Evolutionary conservation across 2,329 filamentous ascomycete genomes (phyloP), one percentile per base, ranked within the genome.

Genomic region (Sclerotinia borealis): DNA sequence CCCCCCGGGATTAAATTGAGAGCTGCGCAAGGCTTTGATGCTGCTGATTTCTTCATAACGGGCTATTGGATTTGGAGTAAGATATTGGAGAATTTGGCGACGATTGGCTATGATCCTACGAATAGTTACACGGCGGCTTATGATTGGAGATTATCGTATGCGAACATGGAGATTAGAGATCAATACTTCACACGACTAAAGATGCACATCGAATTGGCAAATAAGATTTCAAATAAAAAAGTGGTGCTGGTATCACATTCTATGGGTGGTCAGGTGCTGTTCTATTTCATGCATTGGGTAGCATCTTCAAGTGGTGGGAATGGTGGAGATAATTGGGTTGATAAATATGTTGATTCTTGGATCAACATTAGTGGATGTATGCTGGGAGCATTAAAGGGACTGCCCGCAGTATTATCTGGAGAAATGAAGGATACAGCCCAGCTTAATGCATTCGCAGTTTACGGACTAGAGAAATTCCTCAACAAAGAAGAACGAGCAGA

Each of bases 351-450:
- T 59, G 95, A 96, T 68, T 90, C 91, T 3, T 99, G 96, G 93
- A 96, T 99, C 79, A 99, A 99, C 75, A 92, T 99, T 71, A 95
- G 90, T 69, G 95, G 95, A 7, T 99, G 93, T 76, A 97, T 99
- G 93, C 86, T 99, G 7, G 95, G 95, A 17, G 92, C 95, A 2
- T 81, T 92, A 64, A 99, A 99, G 78, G 93, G 90, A 64, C 79
- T 98, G 41, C 91, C 95, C 0, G 93, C 95, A 0, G 85, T 98
- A 0, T 80, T 99, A 1, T 97, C 93, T 0, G 95, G 95, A 36
- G 95, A 99, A 76, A 99, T 99, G 95, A 92, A 93, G 69, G 95
- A 99, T 73, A 99, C 95, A 0, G 95, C 93, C 1, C 95, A 98
- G 76, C 84, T 99, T 27, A 98, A 98, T 71, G 86, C 93, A 2